Conservation (phyloP, 2,329 filamentous ascomycete genomes). For the Pestalotiopsis sp. region DNA sequence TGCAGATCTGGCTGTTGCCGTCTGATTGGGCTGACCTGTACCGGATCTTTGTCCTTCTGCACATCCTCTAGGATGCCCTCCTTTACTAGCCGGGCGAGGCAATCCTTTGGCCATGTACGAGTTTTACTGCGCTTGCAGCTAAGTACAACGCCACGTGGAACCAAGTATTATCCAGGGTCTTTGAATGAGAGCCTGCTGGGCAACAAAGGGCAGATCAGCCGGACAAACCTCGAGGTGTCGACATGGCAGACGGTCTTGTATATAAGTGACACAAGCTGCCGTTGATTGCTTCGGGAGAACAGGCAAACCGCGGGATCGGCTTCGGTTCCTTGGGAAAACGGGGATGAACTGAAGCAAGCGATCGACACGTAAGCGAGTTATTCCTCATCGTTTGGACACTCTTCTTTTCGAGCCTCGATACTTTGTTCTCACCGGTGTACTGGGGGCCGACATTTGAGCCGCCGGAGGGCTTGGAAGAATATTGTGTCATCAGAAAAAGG, state of each 20-base stretch:
- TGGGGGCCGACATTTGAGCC: neutral
- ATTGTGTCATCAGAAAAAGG: neutral
- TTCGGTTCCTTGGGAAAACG: neutral
- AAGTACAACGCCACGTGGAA: constrained; percentile 11
- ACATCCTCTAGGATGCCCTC: neutral
- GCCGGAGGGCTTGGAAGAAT: neutral
- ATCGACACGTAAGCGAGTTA: constrained; percentile 2
- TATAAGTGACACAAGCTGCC: neutral
- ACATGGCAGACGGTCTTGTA: neutral
- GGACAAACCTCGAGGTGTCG: neutral
- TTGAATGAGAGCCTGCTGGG: neutral
- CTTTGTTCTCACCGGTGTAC: neutral
- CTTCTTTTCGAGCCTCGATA: neutral
- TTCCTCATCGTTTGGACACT: neutral
- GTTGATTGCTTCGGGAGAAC: neutral
- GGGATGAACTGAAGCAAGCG: neutral
- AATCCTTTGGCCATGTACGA: neutral
- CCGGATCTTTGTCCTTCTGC: neutral
- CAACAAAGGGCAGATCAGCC: neutral
- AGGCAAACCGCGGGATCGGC: neutral
- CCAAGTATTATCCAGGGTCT: neutral
- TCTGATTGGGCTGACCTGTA: neutral
- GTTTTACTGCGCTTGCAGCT: neutral
- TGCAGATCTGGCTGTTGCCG: neutral
- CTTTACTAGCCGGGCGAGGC: neutral